These are phyloP conservation scores for Draba incana DNA, from an alignment of 345 rosid genomes.

Conservation along the genomic window DNA sequence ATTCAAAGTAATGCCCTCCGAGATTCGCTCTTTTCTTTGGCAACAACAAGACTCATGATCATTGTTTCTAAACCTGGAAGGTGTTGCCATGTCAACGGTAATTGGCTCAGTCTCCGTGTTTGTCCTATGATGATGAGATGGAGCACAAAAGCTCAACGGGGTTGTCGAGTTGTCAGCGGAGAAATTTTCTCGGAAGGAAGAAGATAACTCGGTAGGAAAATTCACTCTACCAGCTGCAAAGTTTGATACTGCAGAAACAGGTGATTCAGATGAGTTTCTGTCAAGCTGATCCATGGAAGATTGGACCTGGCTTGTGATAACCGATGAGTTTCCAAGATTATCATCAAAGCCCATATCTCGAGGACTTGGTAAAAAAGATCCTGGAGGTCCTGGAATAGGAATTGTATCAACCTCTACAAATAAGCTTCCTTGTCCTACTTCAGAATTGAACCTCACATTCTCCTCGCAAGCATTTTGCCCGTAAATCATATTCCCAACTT, in stretches of 20 bases:
- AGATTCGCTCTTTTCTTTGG: conserved; percentile 76
- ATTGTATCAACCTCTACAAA: conserved; percentile 89
- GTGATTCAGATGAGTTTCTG: conserved; percentile 83
- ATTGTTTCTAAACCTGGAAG: conserved; percentile 47
- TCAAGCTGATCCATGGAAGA: conserved; percentile 83
- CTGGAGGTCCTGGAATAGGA: conserved; percentile 97
- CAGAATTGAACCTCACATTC: conserved; percentile 50
- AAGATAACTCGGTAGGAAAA: conserved; percentile 46
- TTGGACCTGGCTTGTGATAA: conserved; percentile 73
- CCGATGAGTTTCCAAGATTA: conserved; percentile 87
- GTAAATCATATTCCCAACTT: conserved; percentile 47
- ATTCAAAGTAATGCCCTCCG: conserved; percentile 50
- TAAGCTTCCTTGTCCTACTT: conserved; percentile 51
- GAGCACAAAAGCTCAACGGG: conserved; percentile 45
- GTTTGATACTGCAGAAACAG: conserved; percentile 81
- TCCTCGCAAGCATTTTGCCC: conserved; percentile 42
- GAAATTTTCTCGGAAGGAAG: conserved; percentile 45
- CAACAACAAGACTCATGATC: conserved; percentile 80
- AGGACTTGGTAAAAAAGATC: conserved; percentile 96
- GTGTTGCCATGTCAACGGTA: conserved; percentile 50
- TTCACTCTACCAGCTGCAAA: conserved; percentile 51
- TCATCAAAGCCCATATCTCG: conserved; percentile 87
- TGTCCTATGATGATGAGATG: conserved; percentile 43
- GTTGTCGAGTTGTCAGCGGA: conserved; percentile 45
- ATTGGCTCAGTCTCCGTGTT: conserved; percentile 38